These are phyloP conservation scores for Crithidia expoeki DNA, from an alignment of 208 protist species.

Conservation along the genomic window DNA sequence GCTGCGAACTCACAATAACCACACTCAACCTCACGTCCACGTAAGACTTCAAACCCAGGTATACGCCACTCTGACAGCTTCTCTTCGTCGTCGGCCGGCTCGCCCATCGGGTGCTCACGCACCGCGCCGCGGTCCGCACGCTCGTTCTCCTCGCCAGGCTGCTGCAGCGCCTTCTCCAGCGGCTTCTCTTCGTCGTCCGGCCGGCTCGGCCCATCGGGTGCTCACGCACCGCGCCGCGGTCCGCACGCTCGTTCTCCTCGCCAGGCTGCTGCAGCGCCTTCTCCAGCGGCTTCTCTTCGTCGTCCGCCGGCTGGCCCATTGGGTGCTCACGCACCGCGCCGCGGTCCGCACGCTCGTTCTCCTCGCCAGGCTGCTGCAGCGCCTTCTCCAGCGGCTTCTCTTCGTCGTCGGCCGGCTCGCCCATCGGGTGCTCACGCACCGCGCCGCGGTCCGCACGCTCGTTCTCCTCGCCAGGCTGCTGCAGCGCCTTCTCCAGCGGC, in stretches of 20 bases:
- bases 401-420: too few species aligned
- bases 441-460: too few species aligned
- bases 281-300: slow-evolving; percentile 11
- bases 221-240: slow-evolving; percentile 15
- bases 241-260: slow-evolving; percentile 15
- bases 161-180: slow-evolving; percentile 26
- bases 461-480: too few species aligned
- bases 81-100: slow-evolving; percentile 12
- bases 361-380: too few species aligned
- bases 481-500: too few species aligned
- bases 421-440: too few species aligned
- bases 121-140: slow-evolving; percentile 18
- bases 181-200: slow-evolving; percentile 24
- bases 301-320: not conserved
- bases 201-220: slow-evolving; percentile 26
- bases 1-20: too few species aligned
- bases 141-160: slow-evolving; percentile 23
- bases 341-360: too few species aligned
- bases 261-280: slow-evolving; percentile 10
- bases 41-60: too few species aligned
- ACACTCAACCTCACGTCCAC: too few species aligned
- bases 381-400: too few species aligned
- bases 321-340: not conserved
- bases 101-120: slow-evolving; percentile 20
- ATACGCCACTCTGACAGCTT: slow-evolving; percentile 35